These are phyloP conservation scores for Rhodotorula sp. DNA, from an alignment of 1,284 basidiomycete species.

Conservation along the genomic window DNA sequence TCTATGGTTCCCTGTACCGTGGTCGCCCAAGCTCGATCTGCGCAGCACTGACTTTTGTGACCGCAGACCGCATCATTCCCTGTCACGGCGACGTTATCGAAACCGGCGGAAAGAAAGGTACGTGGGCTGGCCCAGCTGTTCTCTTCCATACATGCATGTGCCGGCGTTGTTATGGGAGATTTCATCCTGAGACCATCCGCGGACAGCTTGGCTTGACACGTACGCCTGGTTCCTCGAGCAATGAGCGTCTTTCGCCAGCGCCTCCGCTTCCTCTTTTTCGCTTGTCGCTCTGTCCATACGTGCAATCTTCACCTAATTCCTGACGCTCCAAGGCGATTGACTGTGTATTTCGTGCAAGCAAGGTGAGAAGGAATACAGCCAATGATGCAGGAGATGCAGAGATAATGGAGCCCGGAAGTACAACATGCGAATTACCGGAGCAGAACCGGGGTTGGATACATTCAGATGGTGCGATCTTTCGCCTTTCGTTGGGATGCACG, in stretches of 20 bases:
- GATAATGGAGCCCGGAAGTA: not conserved
- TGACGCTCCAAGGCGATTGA: too few species aligned
- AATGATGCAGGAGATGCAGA: too few species aligned
- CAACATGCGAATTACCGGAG: not conserved
- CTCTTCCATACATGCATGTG: too few species aligned
- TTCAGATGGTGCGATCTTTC: not conserved
- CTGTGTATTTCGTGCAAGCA: too few species aligned
- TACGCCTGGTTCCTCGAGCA: slow-evolving; percentile 23
- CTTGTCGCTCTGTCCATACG: too few species aligned
- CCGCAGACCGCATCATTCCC: slow-evolving; percentile 69
- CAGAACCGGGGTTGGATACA: not conserved
- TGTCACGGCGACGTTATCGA: slow-evolving; percentile 92
- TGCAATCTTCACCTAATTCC: too few species aligned
- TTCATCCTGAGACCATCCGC: not conserved
- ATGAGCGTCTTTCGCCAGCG: too few species aligned
- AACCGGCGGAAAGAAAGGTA: slow-evolving; percentile 60
- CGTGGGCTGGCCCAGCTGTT: not conserved
- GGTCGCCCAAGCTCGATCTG: not conserved
- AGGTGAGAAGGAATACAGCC: too few species aligned
- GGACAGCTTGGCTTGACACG: slow-evolving; percentile 30
- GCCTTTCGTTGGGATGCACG: too few species aligned
- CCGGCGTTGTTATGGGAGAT: too few species aligned
- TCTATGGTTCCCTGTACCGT: not conserved
- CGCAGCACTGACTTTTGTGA: not conserved
- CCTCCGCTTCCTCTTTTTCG: too few species aligned